Evolutionary conservation across 179 eudicot genomes (phyloP), one percentile per base, ranked within the genome.

Genomic region (Patellifolia procumbens): DNA sequence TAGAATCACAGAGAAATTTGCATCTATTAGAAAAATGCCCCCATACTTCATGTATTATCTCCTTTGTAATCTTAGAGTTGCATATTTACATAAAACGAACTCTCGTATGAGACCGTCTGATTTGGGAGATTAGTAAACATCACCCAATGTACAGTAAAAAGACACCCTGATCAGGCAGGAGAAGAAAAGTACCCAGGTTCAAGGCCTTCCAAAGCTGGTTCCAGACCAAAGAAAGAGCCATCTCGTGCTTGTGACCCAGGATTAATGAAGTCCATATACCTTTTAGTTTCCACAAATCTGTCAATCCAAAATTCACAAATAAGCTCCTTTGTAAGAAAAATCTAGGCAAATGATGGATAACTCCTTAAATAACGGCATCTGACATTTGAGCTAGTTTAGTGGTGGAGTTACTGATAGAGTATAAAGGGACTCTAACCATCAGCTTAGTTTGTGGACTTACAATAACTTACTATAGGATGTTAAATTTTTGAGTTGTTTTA

Each of bases 191-290:
- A 90, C 97, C 96, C 97, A 22, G 97, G 98, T 82, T 92, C 96
- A 64, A 86, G 79, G 62, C 98, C 98, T 84, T 83, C 86, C 5
- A 94, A 82, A 65, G 98, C 76, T 64, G 90, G 89, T 89, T 94
- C 98, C 63, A 94, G 48, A 46, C 98, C 96, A 9, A 94, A 91
- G 85, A 94, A 94, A 55, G 91, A 79, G 53, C 90, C 95, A 28
- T 88, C 94, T 73, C 66, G 80, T 46, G 94, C 97, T 87, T 94
- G 98, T 81, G 98, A 94, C 74, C 98, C 96, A 2, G 97, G 97
- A 80, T 49, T 81, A 31, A 75, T 72, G 75, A 88, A 88, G 79
- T 94, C 98, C 96, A 94, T 94, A 76, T 89, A 88, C 85, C 97
- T 81, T 84, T 92, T 94, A 29, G 96, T 94, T 86, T 94, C 98